These are phyloP conservation scores for Triticum turgidum DNA, from an alignment of 176 grass and related monocot genomes.

Conservation along the genomic window DNA sequence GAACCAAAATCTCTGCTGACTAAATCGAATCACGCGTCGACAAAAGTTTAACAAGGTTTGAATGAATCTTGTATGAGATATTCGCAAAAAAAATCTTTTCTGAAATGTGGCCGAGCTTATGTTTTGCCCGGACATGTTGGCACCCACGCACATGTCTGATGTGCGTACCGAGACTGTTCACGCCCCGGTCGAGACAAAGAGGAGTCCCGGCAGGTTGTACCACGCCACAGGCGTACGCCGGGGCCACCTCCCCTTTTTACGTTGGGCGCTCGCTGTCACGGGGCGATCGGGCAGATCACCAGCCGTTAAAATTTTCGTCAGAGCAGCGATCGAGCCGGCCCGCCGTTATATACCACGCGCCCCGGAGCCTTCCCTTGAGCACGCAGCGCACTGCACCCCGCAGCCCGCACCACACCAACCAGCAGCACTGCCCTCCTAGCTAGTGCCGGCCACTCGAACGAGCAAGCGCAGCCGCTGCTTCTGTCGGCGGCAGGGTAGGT, in stretches of 20 bases:
- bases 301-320: background rate
- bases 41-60: too few relatives aligned
- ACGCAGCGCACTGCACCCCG: background rate
- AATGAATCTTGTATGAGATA: too few relatives aligned
- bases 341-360: slow-evolving; percentile 9
- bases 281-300: background rate
- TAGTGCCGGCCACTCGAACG: background rate
- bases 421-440: background rate
- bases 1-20: too few relatives aligned
- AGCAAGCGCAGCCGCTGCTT: background rate
- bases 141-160: background rate
- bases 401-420: background rate
- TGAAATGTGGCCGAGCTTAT: background rate
- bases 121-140: background rate
- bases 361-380: background rate
- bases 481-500: background rate
- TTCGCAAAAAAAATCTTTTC: too few relatives aligned
- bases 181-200: background rate
- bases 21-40: too few relatives aligned
- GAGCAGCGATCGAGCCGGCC: background rate
- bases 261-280: slow-evolving; percentile 23
- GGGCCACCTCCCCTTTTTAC: background rate
- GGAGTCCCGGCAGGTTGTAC: background rate
- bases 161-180: background rate
- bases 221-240: background rate